Evolutionary conservation across 192 early-diverging fungal species (phyloP), one percentile per base, ranked within the genome.

Genomic region (Rhizophagus sp.): DNA sequence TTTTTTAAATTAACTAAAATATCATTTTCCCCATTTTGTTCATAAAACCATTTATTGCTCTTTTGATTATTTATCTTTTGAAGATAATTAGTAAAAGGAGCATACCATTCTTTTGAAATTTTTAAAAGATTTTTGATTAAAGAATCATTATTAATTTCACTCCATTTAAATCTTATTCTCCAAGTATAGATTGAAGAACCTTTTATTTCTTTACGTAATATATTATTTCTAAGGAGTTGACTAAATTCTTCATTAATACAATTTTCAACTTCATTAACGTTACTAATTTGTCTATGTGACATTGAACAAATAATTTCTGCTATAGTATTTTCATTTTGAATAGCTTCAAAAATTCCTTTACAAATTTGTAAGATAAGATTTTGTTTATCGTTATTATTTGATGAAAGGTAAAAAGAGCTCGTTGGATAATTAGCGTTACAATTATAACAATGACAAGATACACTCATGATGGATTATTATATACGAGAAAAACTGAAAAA

Each of bases 371-470:
- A 33, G 17, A 67, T 67, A 7, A 67, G 33, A 67, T 67, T 67
- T 67, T 67, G 65, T 67, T 67, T 67, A 30, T 67, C 65, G 11
- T 67, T 19, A 67, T 67, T 67, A 15, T 67, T 57, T 57, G 50
- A 52, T 57, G 52, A 5, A 22, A 57, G 17, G 17, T 47, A 47
- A 7, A 12, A 44, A 44, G 49, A 22, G 0, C 12, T 19, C 22
- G 52, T 22, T 19, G 4, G 4, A 19, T 22, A 22, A 22, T 17
- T 0, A 52, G 15, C 15, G 15, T 52, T 57, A 57, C 52, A 57
- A 22, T 22, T 57, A 57, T 57, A 57, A 57, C 52, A 57, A 22
- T 57, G 52, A 57, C 52, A 57, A 22, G 17, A 19, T 57, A 22
- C 17, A 7, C 17, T 22, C 17, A 57, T 57, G 52, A 57, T 19